Evolutionary conservation across 106 monocot species (phyloP), one percentile per base, ranked within the genome.

Genomic region (Allium sativum): DNA sequence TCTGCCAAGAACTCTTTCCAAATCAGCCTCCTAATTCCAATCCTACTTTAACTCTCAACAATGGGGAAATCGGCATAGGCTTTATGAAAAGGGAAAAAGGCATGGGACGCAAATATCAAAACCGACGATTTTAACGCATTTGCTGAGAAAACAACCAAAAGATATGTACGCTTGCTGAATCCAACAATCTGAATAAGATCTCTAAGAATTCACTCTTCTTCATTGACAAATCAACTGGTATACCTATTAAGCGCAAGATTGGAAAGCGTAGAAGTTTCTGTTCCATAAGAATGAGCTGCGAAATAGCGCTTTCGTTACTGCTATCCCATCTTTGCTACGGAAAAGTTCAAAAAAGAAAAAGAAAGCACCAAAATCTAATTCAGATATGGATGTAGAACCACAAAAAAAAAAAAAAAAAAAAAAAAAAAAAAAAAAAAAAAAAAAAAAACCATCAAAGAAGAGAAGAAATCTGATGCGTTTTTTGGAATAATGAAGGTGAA

Each of bases 1-100:
- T 31, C 31, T 31, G 31, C 31, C 22, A 1, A 2, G 4, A 1
- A 31, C 31, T 31, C 31, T 31, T 5, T 0, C 31, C 31, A 1
- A n/a, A n/a, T n/a, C n/a, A n/a, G n/a, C n/a, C n/a, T n/a, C n/a
- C n/a, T n/a, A n/a, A n/a, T 2, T 31, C 31, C 31, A 2, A 31
- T 31, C 31, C 31, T 31, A 0, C 31, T 31, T 31, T 31, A 31
- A 31, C 5, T 31, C 31, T 31, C 31, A 31, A 5, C 12, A 18
- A 87, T 87, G 95, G 90, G 87, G 84, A 96, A 87, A 77, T 69
- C 68, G 63, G 77, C 87, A 47, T 90, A 87, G 73, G 74, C 76
- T 8, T 90, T 86, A 63, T 62, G 95, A 45, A 96, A 87, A 74
- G 95, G 95, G 70, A 96, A 96, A 90, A 96, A 91, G 77, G 95